These are phyloP conservation scores for Aspergillus homomorphus DNA, from an alignment of 495 filamentous ascomycete genomes.

Conservation along the genomic window DNA sequence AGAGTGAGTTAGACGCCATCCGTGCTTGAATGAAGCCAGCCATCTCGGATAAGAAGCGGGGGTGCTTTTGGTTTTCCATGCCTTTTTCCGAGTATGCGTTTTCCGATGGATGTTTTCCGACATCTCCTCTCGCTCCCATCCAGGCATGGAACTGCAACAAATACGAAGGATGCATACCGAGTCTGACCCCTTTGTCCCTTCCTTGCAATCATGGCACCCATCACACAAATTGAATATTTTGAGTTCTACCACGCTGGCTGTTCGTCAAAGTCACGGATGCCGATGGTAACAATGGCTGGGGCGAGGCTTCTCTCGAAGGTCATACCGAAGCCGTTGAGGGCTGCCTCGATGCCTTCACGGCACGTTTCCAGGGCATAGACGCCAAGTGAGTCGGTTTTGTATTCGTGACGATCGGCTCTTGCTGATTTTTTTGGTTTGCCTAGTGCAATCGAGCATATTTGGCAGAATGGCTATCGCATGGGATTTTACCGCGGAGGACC, in stretches of 20 bases:
- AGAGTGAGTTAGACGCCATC: neutral
- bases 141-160: no score
- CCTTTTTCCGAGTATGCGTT: conserved; percentile 12
- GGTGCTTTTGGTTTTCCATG: neutral
- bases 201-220: conserved; percentile 31
- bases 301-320: conserved; percentile 72
- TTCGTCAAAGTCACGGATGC: conserved; percentile 73
- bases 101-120: conserved; percentile 3
- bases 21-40: no score
- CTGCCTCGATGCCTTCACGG: conserved; percentile 61
- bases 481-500: conserved; percentile 78
- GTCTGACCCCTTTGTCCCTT: no score
- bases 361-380: conserved; percentile 61
- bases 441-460: conserved; percentile 73
- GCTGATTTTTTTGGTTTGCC: neutral
- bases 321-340: conserved; percentile 77
- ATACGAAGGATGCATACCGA: no score
- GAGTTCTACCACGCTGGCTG: conserved; percentile 69
- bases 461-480: conserved; percentile 66
- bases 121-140: no score
- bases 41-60: neutral
- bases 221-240: conserved; percentile 68
- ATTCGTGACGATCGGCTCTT: neutral
- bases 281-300: conserved; percentile 63
- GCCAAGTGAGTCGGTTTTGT: conserved; percentile 54